Conservation (phyloP, 164 flowering plant genomes). For the Warburgia ugandensis region DNA sequence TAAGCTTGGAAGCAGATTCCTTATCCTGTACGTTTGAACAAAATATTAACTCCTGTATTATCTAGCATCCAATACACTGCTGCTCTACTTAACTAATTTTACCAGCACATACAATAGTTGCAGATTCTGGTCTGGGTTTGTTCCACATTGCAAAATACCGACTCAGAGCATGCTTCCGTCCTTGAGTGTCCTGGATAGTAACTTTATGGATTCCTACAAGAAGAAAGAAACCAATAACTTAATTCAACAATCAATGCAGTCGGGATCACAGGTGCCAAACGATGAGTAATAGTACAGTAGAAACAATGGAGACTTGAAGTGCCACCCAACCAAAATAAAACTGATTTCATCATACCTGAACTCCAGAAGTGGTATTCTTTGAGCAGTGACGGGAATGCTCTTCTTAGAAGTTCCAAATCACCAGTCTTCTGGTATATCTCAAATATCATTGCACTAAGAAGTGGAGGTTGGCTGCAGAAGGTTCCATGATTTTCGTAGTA, state of each 20-base stretch:
- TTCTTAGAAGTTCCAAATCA: conserved; percentile 26
- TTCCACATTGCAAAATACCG: conserved; percentile 95
- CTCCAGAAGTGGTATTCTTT: conserved; percentile 46
- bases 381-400: conserved; percentile 37
- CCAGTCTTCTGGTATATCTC: conserved; percentile 34
- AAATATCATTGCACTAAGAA: conserved; percentile 40
- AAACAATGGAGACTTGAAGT: no score
- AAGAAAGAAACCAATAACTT: neutral
- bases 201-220: conserved; percentile 59
- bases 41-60: neutral
- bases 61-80: no score
- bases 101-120: conserved; percentile 60
- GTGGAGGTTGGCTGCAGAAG: conserved; percentile 52
- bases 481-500: conserved; percentile 5
- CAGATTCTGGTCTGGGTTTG: conserved; percentile 86
- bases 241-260: no score
- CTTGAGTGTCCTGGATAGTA: conserved; percentile 46
- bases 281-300: no score
- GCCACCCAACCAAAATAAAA: no score
- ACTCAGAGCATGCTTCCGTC: conserved; percentile 38
- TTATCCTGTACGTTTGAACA: conserved; percentile 41
- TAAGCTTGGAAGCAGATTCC: conserved; percentile 53
- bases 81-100: no score
- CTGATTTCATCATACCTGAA: conserved; percentile 34
- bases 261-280: no score